Conservation (phyloP, 176 grass and related monocot species). For the Triticum aestivum region IWGSC_CS_RefSeq_v2.1 NC_057806.1:338846673-338847172, state of each 20-base stretch:
- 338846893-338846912: constrained; percentile 74
- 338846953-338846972: constrained; percentile 71
- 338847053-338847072: background rate
- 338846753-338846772: constrained; percentile 79
- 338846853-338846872: constrained; percentile 83
- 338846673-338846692: background rate
- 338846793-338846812: constrained; percentile 59
- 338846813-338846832: constrained; percentile 69
- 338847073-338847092: background rate
- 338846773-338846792: constrained; percentile 61
- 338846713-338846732: background rate
- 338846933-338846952: constrained; percentile 74
- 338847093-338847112: background rate
- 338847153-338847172: background rate
- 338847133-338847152: background rate
- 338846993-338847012: constrained; percentile 79
- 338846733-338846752: constrained; percentile 78
- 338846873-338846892: constrained; percentile 81
- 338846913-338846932: constrained; percentile 68
- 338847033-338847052: background rate
- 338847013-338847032: constrained; percentile 76
- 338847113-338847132: background rate
- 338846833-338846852: constrained; percentile 65
- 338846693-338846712: background rate
- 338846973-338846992: constrained; percentile 85